Base-by-base conservation (phyloP, 306 rosid species). In the Medicago lupulina region DNA sequence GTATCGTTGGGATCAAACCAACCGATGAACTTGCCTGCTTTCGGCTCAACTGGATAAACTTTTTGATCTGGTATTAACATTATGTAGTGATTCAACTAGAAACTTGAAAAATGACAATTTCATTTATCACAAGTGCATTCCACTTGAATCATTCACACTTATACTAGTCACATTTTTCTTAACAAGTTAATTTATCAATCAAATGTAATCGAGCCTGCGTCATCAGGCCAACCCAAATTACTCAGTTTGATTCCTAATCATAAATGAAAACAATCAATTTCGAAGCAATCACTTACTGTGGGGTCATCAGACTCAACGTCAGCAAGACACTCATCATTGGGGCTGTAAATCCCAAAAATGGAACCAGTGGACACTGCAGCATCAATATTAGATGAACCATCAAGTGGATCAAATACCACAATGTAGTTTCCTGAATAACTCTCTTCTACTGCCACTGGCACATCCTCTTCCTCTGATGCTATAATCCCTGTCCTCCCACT, bases 401-500 rank as follows among this genome's bases (percentile, higher is more conserved):
- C 99, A 53, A 96, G 97, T 25, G 99, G 99, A 67, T 96, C 99
- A 49, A 96, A 96, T 8, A 96, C 99, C 2, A 88, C 99, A 76
- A 92, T 87, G 87, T 96, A 96, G 86, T 96, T 96, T 0, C 99
- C 99, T 4, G 99, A 96, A 77, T 90, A 96, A 85, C 98, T 92
- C 87, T 96, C 99, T 83, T 96, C 99, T 68, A 96, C 99, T 12
- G 98, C 99, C 19, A 96, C 98, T 0, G 99, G 98, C 46, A 96
- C 99, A 57, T 96, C 99, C 84, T 92, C 99, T 85, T 96, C 99
- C 86, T 96, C 99, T 9, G 98, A 96, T 36, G 99, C 99, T 88
- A 96, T 96, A 49, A 96, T 92, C 50, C 98, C 99, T 34, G 98
- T 96, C 81, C 99, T 80, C 66, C 99, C 98, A 78, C 99, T 96